These are phyloP conservation scores for Cyclotella baltica DNA, from an alignment of 108 stramenopile species.

Conservation along the genomic window DNA sequence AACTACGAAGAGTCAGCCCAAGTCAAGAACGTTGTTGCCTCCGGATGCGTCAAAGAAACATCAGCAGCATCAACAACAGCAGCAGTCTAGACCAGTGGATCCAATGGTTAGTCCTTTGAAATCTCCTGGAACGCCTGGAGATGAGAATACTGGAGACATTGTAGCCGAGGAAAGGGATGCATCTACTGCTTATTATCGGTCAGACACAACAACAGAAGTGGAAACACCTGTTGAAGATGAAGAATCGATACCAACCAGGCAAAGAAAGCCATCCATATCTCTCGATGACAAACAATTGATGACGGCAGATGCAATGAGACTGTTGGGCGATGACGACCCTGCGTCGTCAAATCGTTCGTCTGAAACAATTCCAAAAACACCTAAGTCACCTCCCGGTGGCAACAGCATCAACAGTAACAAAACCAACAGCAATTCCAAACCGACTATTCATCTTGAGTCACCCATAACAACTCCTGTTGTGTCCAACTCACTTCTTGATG, in stretches of 20 bases:
- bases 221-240: constrained; percentile 9
- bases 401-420: too few species aligned
- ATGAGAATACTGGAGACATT: constrained; percentile 24
- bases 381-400: not conserved
- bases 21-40: constrained; percentile 24
- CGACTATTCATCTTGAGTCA: not conserved
- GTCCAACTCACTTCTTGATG: constrained; percentile 2
- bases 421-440: too few species aligned
- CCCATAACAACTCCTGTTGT: constrained; percentile 5
- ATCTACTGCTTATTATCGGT: constrained; percentile 36
- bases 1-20: constrained; percentile 13
- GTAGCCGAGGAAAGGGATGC: constrained; percentile 38
- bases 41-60: constrained; percentile 31
- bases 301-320: not conserved
- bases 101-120: constrained; percentile 37
- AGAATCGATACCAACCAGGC: not conserved
- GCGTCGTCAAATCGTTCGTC: not conserved
- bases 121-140: constrained; percentile 8
- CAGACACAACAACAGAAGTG: constrained; percentile 34
- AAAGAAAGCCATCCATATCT: constrained; percentile 10
- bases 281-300: constrained; percentile 5
- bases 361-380: constrained; percentile 1
- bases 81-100: too few species aligned
- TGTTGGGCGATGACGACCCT: not conserved
- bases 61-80: constrained; percentile 7